A percentile compares a stretch with the other conserved stretches of the same genome.
Evolutionary conservation across 1,139 yeast genomes (phyloP).

Genomic region (Lodderomyces orthopsilosis): DNA sequence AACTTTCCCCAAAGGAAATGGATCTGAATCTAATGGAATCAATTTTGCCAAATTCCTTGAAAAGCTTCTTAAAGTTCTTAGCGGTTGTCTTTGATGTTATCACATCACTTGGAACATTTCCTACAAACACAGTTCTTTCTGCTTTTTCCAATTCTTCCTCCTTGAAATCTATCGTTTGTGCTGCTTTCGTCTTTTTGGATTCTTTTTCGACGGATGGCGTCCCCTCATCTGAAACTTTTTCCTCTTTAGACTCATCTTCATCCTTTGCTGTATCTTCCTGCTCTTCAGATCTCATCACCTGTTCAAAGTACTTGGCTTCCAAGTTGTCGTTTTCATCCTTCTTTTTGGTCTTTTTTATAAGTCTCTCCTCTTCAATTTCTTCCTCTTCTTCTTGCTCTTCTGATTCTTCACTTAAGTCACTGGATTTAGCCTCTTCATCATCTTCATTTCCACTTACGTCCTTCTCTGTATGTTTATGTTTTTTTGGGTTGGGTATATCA

Average conservation of each 20-base stretch:
- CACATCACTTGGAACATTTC: constrained; percentile 70
- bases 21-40: constrained; percentile 87
- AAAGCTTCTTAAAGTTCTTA: constrained; percentile 63
- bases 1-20: constrained; percentile 80
- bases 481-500: constrained; percentile 16
- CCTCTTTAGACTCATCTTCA: constrained; percentile 16
- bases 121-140: constrained; percentile 84
- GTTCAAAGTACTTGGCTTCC: constrained; percentile 46
- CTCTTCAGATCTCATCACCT: constrained; percentile 27
- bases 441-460: constrained; percentile 11
- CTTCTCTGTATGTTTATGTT: constrained; percentile 7
- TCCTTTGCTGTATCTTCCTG: constrained; percentile 22
- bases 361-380: constrained; percentile 14
- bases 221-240: background rate
- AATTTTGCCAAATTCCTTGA: constrained; percentile 57
- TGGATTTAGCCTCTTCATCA: constrained; percentile 14
- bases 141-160: constrained; percentile 79
- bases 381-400: constrained; percentile 10
- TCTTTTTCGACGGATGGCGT: background rate
- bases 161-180: constrained; percentile 49
- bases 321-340: constrained; percentile 43
- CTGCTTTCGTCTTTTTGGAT: constrained; percentile 28
- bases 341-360: constrained; percentile 16
- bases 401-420: constrained; percentile 18
- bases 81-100: constrained; percentile 61